Conservation (phyloP, 2,329 filamentous ascomycete species). For the Diaporthe velutina region DNA sequence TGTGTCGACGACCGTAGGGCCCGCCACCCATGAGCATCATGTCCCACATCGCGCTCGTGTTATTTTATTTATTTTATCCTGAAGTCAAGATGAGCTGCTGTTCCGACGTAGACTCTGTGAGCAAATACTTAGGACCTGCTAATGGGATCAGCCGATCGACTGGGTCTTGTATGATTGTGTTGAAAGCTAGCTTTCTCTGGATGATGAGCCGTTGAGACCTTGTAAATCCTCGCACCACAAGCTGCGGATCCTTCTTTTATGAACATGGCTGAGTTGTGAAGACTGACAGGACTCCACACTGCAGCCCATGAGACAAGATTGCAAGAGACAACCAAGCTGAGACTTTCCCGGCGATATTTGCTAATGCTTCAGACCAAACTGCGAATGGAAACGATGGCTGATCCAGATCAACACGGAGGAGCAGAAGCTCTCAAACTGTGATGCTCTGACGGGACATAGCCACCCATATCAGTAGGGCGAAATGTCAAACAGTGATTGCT, state of each 20-base stretch:
- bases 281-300: neutral
- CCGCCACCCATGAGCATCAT: constrained; percentile 30
- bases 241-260: neutral
- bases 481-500: constrained; percentile 12
- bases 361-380: neutral
- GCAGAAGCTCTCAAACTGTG: constrained; percentile 5
- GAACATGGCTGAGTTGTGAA: neutral
- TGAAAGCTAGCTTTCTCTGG: neutral
- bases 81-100: neutral
- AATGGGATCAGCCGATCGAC: neutral
- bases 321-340: constrained; percentile 6
- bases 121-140: neutral
- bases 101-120: neutral
- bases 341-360: constrained; percentile 19
- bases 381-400: neutral
- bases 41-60: constrained; percentile 33
- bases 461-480: constrained; percentile 7
- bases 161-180: too few relatives aligned
- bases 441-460: neutral
- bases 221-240: neutral
- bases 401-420: neutral
- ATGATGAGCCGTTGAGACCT: neutral
- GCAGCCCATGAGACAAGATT: neutral
- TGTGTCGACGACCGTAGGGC: constrained; percentile 2
- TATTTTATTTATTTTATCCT: neutral